These are phyloP conservation scores for Solanum virginianum DNA, from an alignment of 257 asterid genomes.

Conservation along the genomic window DNA sequence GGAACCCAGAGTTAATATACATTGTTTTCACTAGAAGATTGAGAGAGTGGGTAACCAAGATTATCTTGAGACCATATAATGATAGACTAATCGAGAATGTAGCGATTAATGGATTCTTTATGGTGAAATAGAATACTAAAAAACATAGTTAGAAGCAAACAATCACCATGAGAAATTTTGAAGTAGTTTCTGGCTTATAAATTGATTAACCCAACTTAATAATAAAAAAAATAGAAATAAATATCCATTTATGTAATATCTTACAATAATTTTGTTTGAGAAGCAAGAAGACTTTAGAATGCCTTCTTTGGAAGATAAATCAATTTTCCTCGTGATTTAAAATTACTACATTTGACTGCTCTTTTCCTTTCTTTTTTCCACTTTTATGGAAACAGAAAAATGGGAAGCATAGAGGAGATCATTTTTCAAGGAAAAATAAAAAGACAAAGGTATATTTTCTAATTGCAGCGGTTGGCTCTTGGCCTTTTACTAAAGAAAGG, in stretches of 20 bases:
- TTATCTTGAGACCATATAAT: not conserved
- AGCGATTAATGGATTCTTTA: not conserved
- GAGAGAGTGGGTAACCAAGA: not conserved
- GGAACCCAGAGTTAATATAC: not conserved
- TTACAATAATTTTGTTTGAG: not conserved
- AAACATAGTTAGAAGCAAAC: not conserved
- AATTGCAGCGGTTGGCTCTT: not conserved
- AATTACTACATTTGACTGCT: not conserved
- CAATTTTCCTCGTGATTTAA: not conserved
- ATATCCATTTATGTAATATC: not conserved
- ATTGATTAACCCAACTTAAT: not conserved
- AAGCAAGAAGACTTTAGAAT: not conserved
- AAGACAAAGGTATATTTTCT: constrained; percentile 54
- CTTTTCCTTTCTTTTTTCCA: not conserved
- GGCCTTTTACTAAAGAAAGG: not conserved
- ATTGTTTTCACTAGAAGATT: not conserved
- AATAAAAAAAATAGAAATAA: not conserved
- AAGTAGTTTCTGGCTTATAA: not conserved
- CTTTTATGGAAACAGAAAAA: constrained; percentile 52
- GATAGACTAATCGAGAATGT: not conserved
- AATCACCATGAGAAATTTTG: not conserved
- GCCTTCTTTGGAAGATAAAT: not conserved
- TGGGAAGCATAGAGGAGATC: constrained; percentile 64
- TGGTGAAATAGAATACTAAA: not conserved
- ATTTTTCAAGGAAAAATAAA: constrained; percentile 45